A percentile compares a stretch with the other conserved stretches of the same genome.
These are phyloP conservation scores for Carex cristatella DNA, from an alignment of 176 grass and related monocot genomes.

Conservation along the genomic window DNA sequence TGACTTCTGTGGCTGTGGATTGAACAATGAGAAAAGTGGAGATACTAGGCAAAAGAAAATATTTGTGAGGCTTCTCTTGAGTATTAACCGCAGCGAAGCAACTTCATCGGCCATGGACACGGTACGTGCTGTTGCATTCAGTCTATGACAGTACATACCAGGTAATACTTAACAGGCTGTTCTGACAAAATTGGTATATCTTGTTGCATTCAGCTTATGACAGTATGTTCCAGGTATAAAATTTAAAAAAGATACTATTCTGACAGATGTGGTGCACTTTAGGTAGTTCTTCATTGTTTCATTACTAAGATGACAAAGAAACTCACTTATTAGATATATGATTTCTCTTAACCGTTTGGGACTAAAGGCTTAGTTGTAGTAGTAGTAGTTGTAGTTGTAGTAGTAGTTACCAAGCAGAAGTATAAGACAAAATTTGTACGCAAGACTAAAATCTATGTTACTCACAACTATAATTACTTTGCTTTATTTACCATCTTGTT, in stretches of 20 bases:
- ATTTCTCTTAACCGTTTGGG: not conserved
- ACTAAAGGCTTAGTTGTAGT: too few relatives aligned
- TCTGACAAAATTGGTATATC: constrained; percentile 46
- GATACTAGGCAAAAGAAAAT: constrained; percentile 55
- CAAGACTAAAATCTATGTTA: not conserved
- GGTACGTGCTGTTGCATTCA: constrained; percentile 36
- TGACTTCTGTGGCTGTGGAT: constrained; percentile 37
- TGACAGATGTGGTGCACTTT: constrained; percentile 44
- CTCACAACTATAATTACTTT: not conserved
- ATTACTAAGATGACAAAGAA: not conserved
- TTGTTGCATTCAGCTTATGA: not conserved
- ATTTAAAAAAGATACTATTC: not conserved
- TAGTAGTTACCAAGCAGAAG: not conserved
- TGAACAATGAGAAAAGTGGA: constrained; percentile 26
- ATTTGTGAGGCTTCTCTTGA: constrained; percentile 71
- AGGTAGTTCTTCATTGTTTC: not conserved
- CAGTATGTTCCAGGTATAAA: not conserved
- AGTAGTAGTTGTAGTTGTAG: too few relatives aligned
- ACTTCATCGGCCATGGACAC: constrained; percentile 77
- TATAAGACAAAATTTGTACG: not conserved
- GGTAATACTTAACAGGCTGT: not conserved
- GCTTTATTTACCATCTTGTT: not conserved
- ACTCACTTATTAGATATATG: not conserved
- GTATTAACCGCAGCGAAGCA: constrained; percentile 81
- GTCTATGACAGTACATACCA: not conserved